Conservation (phyloP, 2,329 filamentous ascomycete genomes). For the Neofusicoccum kwambonambiense region DNA sequence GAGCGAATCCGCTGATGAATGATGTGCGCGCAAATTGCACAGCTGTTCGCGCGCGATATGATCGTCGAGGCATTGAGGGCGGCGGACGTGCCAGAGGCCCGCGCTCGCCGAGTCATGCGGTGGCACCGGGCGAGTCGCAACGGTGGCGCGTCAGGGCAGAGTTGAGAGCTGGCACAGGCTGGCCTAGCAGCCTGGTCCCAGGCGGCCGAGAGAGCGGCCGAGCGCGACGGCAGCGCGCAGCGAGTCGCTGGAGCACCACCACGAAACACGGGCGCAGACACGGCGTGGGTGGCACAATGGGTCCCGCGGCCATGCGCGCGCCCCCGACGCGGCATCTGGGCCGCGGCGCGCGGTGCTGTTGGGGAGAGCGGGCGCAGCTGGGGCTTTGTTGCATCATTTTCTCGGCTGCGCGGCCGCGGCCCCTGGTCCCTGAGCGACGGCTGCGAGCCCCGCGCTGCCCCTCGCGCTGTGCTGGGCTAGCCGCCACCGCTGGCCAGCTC, state of each 20-base stretch:
- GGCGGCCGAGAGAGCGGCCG: no score
- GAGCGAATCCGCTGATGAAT: constrained; percentile 1
- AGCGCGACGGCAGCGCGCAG: not conserved
- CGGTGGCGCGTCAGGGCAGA: not conserved
- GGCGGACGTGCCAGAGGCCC: not conserved
- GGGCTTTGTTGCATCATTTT: no score
- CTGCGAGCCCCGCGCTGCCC: not conserved
- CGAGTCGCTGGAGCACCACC: no score
- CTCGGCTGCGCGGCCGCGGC: no score
- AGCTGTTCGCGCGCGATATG: not conserved
- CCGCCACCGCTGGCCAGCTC: not conserved
- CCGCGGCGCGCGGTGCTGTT: no score
- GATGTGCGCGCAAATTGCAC: constrained; percentile 1
- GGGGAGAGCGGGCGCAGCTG: no score
- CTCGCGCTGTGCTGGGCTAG: not conserved
- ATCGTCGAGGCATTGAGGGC: constrained; percentile 12
- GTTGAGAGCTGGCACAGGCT: no score
- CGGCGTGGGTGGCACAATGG: no score
- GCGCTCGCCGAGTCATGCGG: constrained; percentile 9
- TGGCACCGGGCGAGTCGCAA: not conserved
- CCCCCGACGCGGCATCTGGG: no score
- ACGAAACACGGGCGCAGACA: no score
- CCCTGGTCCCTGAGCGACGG: constrained; percentile 1
- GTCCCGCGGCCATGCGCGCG: no score
- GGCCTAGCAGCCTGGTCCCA: no score